phyloP scores from a whole-genome alignment of 1,284 basidiomycete species.

The Coniophora puteana region DNA sequence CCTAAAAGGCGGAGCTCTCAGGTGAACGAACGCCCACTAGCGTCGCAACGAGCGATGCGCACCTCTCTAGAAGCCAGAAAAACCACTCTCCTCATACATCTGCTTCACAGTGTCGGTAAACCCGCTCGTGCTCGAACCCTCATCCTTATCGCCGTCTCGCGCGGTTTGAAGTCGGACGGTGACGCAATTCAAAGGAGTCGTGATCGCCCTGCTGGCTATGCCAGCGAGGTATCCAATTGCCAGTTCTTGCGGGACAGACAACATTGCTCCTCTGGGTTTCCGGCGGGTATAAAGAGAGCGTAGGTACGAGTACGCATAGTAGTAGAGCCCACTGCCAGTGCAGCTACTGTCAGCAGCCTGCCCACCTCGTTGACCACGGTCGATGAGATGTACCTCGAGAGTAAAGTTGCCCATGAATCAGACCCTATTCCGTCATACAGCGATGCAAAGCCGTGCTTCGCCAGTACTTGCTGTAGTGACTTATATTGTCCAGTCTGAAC shows the following conservation, averaged over 20 bases:
- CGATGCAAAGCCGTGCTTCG: conserved; percentile 37
- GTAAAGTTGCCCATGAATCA: conserved; percentile 48
- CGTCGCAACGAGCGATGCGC: not conserved
- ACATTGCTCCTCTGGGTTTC: conserved; percentile 16
- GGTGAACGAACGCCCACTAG: not conserved
- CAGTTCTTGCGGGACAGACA: conserved; percentile 41
- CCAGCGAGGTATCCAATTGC: conserved; percentile 50
- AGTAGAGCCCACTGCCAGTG: too few species aligned
- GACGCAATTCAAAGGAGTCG: conserved; percentile 49
- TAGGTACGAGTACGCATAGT: conserved; percentile 30
- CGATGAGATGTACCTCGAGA: conserved; percentile 43
- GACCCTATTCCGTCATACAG: conserved; percentile 47
- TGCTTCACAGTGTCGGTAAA: conserved; percentile 34
- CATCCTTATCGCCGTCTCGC: conserved; percentile 22
- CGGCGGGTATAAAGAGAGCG: conserved; percentile 22
- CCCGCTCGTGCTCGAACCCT: conserved; percentile 20
- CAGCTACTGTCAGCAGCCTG: conserved; percentile 12
- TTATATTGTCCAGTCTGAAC: conserved; percentile 25
- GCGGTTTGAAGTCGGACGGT: conserved; percentile 48
- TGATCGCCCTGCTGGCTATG: conserved; percentile 48
- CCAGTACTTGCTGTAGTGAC: conserved; percentile 34
- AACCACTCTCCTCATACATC: conserved; percentile 44
- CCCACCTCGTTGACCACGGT: conserved; percentile 11
- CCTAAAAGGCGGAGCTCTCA: conserved; percentile 28
- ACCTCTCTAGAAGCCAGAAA: conserved; percentile 56